These are phyloP conservation scores for Diutina pseudorugosa DNA, from an alignment of 1,139 yeast species.

Conservation along the genomic window DNA sequence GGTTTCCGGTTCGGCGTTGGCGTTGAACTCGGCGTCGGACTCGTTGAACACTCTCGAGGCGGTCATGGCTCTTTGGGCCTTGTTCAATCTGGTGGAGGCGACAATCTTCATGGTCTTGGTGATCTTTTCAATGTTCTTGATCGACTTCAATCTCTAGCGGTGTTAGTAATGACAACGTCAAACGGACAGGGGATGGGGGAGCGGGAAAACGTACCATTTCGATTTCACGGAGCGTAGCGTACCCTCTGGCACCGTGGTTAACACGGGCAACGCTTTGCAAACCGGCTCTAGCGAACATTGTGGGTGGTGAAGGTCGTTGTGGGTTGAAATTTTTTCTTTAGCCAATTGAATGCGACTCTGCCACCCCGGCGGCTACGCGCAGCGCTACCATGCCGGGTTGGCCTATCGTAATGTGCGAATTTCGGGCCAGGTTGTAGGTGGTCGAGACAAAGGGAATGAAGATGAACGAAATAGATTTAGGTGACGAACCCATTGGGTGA, in stretches of 20 bases:
- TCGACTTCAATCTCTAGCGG: constrained; percentile 43
- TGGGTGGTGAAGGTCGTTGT: neutral
- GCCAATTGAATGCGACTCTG: neutral
- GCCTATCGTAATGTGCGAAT: neutral
- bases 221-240: constrained; percentile 97
- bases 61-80: constrained; percentile 93
- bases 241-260: constrained; percentile 43
- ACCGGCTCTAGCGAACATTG: constrained; percentile 3
- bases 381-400: neutral
- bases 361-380: neutral
- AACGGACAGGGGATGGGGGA: neutral
- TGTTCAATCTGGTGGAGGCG: constrained; percentile 91
- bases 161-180: neutral
- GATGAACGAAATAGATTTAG: no score
- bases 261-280: constrained; percentile 3
- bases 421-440: neutral
- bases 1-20: constrained; percentile 53
- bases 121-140: constrained; percentile 96
- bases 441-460: neutral
- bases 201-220: constrained; percentile 65
- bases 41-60: constrained; percentile 78
- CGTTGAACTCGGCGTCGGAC: constrained; percentile 71
- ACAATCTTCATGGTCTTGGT: constrained; percentile 99
- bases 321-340: constrained; percentile 1
- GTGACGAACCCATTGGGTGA: no score